These are phyloP conservation scores for Prorocentrum cordatum DNA, from an alignment of 169 alveolate genomes.

Conservation along the genomic window DNA sequence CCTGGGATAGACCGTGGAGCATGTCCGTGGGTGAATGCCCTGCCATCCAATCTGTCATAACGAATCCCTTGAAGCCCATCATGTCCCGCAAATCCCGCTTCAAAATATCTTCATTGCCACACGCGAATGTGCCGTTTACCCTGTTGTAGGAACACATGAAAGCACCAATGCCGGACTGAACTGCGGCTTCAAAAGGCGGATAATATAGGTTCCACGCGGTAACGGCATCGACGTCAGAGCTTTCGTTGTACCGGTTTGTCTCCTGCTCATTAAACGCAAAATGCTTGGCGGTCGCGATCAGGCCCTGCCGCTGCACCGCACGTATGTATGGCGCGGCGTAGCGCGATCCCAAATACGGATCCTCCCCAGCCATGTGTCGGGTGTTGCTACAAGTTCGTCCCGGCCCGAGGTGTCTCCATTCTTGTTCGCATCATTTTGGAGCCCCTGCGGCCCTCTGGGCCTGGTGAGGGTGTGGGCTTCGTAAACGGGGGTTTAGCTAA, in stretches of 20 bases:
- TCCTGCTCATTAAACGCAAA: neutral
- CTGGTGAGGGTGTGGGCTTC: no score
- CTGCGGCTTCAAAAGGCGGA: neutral
- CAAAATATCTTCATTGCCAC: neutral
- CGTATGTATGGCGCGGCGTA: constrained; percentile 27
- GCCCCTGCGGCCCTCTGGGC: no score
- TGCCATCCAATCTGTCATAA: constrained; percentile 54
- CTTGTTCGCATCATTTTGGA: no score
- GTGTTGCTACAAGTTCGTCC: no score
- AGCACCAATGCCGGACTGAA: constrained; percentile 30
- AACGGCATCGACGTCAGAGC: neutral
- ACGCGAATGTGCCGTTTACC: neutral
- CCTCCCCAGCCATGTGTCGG: no score
- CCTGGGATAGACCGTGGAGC: no score
- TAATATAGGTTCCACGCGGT: neutral
- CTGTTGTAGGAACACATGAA: constrained; percentile 63
- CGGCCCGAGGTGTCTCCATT: no score
- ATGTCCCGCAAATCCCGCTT: constrained; percentile 1
- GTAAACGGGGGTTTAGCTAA: no score
- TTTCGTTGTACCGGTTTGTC: neutral
- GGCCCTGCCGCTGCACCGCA: constrained; percentile 14
- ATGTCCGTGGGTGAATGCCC: no score
- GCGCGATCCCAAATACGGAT: constrained; percentile 4
- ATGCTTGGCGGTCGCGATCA: neutral
- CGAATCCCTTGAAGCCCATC: constrained; percentile 35